phyloP scores from a whole-genome alignment of 345 rosid genomes.

The Firmiana major region DNA sequence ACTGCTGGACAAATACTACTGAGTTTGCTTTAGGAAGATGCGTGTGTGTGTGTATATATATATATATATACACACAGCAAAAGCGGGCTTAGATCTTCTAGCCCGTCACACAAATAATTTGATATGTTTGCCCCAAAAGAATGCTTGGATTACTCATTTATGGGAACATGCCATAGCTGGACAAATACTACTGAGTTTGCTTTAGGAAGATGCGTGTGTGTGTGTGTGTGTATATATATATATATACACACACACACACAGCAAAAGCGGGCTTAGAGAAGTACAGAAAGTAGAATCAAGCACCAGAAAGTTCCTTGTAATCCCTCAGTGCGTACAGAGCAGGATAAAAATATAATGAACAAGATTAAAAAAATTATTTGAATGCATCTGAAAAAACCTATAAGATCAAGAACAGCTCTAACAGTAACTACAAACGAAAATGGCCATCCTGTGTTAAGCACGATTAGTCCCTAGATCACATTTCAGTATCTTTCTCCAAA shows the following conservation, averaged over 20 bases:
- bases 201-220: too few species aligned
- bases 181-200: conserved; percentile 64
- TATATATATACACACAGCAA: too few species aligned
- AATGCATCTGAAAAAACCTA: background rate
- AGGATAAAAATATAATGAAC: background rate
- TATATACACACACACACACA: too few species aligned
- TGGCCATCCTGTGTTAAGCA: conserved; percentile 15
- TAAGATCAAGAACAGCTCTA: background rate
- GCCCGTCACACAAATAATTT: background rate
- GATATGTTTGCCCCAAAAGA: background rate
- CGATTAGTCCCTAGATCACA: conserved; percentile 1
- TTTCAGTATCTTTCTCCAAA: conserved; percentile 90
- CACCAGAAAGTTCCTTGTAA: background rate
- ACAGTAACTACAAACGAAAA: conserved; percentile 7
- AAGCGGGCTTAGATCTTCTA: too few species aligned
- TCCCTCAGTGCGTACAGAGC: background rate
- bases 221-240: too few species aligned
- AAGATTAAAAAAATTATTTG: conserved; percentile 1
- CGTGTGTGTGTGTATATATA: too few species aligned
- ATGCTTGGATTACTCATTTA: background rate
- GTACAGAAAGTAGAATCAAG: background rate
- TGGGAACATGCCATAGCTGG: conserved; percentile 29
- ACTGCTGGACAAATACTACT: conserved; percentile 57
- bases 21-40: conserved; percentile 38
- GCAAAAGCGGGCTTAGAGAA: background rate